phyloP scores from a whole-genome alignment of 805 yeast genomes.

The Ogataea pini region DNA sequence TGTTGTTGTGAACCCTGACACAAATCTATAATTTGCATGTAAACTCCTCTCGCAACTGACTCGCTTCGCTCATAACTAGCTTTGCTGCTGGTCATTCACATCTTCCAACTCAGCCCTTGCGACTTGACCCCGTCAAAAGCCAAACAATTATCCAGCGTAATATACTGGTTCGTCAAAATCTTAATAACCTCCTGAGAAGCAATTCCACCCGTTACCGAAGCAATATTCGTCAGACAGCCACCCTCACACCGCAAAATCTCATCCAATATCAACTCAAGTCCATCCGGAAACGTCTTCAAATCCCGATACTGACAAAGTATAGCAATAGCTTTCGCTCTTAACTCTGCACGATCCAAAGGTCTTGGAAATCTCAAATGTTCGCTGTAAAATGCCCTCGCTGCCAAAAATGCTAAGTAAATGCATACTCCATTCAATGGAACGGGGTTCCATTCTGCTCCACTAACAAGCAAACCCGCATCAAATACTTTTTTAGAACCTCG shows the following conservation, averaged over 20 bases:
- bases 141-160: slow-evolving; percentile 70
- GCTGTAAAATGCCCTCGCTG: slow-evolving; percentile 29
- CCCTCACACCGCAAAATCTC: slow-evolving; percentile 45
- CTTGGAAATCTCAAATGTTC: slow-evolving; percentile 26
- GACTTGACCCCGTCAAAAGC: slow-evolving; percentile 73
- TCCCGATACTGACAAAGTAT: slow-evolving; percentile 25
- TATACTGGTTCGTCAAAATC: slow-evolving; percentile 71
- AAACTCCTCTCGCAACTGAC: not conserved
- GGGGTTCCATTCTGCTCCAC: slow-evolving; percentile 12
- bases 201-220: slow-evolving; percentile 79
- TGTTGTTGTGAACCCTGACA: no score
- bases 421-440: slow-evolving; percentile 16
- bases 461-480: slow-evolving; percentile 21
- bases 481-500: slow-evolving; percentile 41
- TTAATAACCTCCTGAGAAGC: slow-evolving; percentile 85
- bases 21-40: no score
- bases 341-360: slow-evolving; percentile 21
- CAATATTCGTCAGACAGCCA: slow-evolving; percentile 53
- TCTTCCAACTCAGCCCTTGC: slow-evolving; percentile 38
- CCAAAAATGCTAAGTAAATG: slow-evolving; percentile 47
- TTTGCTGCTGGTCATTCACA: slow-evolving; percentile 9
- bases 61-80: not conserved
- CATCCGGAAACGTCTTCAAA: slow-evolving; percentile 35
- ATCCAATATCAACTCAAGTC: slow-evolving; percentile 40
- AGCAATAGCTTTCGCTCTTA: slow-evolving; percentile 30